Evolutionary conservation across 1,284 basidiomycete genomes (phyloP), one percentile per base, ranked within the genome.

Genomic region (Heterobasidion annosum): DNA sequence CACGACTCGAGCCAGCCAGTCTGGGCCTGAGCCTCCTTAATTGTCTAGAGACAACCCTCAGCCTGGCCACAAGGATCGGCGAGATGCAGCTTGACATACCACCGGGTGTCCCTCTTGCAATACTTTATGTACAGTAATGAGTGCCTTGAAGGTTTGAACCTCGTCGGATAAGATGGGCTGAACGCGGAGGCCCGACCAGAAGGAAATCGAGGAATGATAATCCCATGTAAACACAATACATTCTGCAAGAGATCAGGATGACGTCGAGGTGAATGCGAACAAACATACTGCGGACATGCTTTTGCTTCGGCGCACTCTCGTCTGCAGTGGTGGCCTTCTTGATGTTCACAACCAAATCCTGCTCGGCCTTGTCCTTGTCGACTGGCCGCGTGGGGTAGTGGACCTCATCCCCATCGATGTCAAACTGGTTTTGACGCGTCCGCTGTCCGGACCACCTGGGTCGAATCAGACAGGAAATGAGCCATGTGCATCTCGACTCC

Each of bases 191-290:
- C 92, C 93, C 62, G 91, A 93, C 95, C 95, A 98, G 66, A 98
- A 95, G 7, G 93, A 94, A 63, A 92, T 85, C 42, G 93, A 96
- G n/a, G 91, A 90, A 67, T 96, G 93, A 67, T 97, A 97, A 69
- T 98, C 94, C 94, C 94, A 97, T 13, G 94, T 97, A 70, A 94
- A 98, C 35, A 98, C 91, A 67, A 98, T 96, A 63, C 90, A 93
- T 75, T 96, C 94, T 97, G 67, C 16, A 44, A 19, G 13, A 33
- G 45, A 47, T 32, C 18, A 37, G 44, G 46, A 13, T 15, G n/a
- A 33, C 37, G 19, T 49, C 43, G 19, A 34, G 19, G 51, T 32
- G 13, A 19, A 52, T 51, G 32, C 51, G 65, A 16, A 33, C 18
- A 12, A 19, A 80, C 91, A 67, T 69, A 96, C 93, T 96, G 67